Conservation (phyloP, 768 basidiomycete genomes). For the Melanogaster broomeanus region DNA sequence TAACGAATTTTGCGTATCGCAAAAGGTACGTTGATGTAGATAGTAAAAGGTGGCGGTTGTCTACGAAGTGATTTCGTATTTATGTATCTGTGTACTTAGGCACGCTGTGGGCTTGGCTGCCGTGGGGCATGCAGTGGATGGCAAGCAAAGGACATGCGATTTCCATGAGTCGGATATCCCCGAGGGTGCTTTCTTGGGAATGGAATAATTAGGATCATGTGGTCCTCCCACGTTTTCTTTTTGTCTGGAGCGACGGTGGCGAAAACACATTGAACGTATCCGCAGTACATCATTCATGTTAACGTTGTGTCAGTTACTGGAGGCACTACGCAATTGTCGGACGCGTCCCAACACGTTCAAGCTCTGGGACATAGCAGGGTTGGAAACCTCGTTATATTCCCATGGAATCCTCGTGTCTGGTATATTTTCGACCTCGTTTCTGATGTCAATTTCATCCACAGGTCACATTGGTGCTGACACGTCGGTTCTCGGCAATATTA, state of each 20-base stretch:
- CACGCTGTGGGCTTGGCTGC: too few species aligned
- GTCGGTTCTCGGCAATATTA: slow-evolving; percentile 1
- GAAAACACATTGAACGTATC: too few species aligned
- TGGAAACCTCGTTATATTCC: slow-evolving; percentile 18
- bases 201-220: background rate
- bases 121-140: too few species aligned
- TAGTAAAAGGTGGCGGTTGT: slow-evolving; percentile 10
- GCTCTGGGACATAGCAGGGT: slow-evolving; percentile 3
- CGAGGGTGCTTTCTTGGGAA: slow-evolving; percentile 8
- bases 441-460: background rate
- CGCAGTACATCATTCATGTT: too few species aligned
- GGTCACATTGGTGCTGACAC: background rate
- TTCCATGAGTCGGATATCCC: slow-evolving; percentile 18
- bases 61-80: slow-evolving; percentile 16
- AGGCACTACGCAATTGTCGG: slow-evolving; percentile 4
- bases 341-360: slow-evolving; percentile 6
- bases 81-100: slow-evolving; percentile 18
- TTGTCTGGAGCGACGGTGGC: background rate
- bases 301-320: too few species aligned
- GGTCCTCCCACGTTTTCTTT: slow-evolving; percentile 18
- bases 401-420: slow-evolving; percentile 17
- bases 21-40: slow-evolving; percentile 8
- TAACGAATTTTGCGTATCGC: background rate
- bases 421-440: too few species aligned
- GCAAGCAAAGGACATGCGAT: too few species aligned